Conservation (phyloP, 2,329 filamentous ascomycete genomes). For the Lizonia empirigonia region DNA sequence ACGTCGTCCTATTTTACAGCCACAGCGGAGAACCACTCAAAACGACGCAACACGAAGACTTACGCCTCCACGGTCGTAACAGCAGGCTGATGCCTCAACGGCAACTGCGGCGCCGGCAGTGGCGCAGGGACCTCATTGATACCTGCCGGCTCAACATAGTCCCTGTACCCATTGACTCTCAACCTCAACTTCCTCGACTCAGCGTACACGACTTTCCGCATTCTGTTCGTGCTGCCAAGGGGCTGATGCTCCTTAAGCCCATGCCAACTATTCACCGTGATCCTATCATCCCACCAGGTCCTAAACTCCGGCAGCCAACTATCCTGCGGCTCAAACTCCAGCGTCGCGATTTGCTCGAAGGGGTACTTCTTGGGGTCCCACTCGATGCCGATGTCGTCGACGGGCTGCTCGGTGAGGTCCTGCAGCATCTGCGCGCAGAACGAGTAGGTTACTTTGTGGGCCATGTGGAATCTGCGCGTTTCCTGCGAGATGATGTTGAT, state of each 20-base stretch:
- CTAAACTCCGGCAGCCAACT: conserved; percentile 49
- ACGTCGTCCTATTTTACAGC: not conserved
- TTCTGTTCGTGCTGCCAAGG: conserved; percentile 49
- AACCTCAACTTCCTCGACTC: conserved; percentile 50
- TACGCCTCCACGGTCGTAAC: conserved; percentile 23
- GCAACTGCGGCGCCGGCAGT: conserved; percentile 25
- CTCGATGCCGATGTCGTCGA: conserved; percentile 43
- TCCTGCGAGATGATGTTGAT: conserved; percentile 36
- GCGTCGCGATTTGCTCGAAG: conserved; percentile 53
- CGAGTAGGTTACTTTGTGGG: conserved; percentile 29
- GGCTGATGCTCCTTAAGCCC: conserved; percentile 48
- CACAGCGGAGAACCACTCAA: not conserved
- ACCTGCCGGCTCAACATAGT: conserved; percentile 48
- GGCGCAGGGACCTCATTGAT: conserved; percentile 46
- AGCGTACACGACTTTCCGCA: conserved; percentile 51
- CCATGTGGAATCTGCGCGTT: conserved; percentile 25
- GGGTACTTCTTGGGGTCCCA: conserved; percentile 57
- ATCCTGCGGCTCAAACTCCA: conserved; percentile 51
- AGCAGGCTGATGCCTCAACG: conserved; percentile 25
- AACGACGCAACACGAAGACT: not conserved
- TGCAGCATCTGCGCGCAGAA: conserved; percentile 57
- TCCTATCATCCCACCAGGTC: conserved; percentile 50
- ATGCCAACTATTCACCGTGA: conserved; percentile 50
- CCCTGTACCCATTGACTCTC: conserved; percentile 48
- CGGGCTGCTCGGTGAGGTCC: conserved; percentile 53